Conservation (phyloP, 768 basidiomycete species). For the Leccinum fibrillosum region DNA sequence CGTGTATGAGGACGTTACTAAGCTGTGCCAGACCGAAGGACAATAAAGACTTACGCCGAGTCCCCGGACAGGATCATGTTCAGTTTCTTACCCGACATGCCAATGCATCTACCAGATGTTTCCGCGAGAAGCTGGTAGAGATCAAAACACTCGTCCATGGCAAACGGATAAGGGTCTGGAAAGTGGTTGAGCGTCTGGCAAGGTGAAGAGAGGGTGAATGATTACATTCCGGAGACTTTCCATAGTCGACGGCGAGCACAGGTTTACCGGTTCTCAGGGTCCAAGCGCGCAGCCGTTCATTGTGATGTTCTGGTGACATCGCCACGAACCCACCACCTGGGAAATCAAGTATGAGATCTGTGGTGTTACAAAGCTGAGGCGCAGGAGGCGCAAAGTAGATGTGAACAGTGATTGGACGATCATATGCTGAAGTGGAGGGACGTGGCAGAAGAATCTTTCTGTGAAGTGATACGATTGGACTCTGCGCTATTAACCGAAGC, state of each 20-base stretch:
- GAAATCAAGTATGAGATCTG: slow-evolving; percentile 86
- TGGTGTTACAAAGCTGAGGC: slow-evolving; percentile 56
- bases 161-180: slow-evolving; percentile 94
- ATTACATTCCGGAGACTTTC: slow-evolving; percentile 95
- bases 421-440: slow-evolving; percentile 69
- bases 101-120: slow-evolving; percentile 75
- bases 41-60: slow-evolving; percentile 76
- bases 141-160: slow-evolving; percentile 94
- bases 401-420: slow-evolving; percentile 78
- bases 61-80: slow-evolving; percentile 85
- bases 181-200: neutral
- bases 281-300: slow-evolving; percentile 89
- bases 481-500: slow-evolving; percentile 58
- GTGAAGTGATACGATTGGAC: slow-evolving; percentile 61
- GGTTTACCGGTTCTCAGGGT: slow-evolving; percentile 74
- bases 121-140: slow-evolving; percentile 78
- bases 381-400: slow-evolving; percentile 79
- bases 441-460: slow-evolving; percentile 82
- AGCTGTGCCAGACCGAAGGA: slow-evolving; percentile 2
- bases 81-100: slow-evolving; percentile 81
- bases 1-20: slow-evolving; percentile 10
- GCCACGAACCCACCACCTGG: slow-evolving; percentile 97
- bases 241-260: slow-evolving; percentile 87
- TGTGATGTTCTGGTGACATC: slow-evolving; percentile 95
- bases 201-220: slow-evolving; percentile 4